A percentile compares a stretch with the other conserved stretches of the same genome.
phyloP scores from a whole-genome alignment of 495 filamentous ascomycete genomes.

The Hyphodiscus hymeniophilus region DNA sequence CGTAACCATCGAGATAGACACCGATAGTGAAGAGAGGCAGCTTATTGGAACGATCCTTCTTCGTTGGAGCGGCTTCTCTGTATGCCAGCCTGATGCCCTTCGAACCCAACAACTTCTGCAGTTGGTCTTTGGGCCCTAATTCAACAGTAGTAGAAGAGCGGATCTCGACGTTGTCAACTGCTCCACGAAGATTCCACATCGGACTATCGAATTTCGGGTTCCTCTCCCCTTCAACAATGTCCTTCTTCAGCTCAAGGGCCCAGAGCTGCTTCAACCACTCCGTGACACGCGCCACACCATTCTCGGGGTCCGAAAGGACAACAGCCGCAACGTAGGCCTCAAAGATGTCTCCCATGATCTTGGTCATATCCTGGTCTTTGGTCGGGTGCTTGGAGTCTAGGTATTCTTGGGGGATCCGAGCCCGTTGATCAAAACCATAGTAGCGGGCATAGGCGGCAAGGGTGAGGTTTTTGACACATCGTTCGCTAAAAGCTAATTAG shows the following conservation, averaged over 20 bases:
- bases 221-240: conserved; percentile 31
- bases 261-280: conserved; percentile 67
- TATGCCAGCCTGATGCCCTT: conserved; percentile 61
- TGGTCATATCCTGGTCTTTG: conserved; percentile 44
- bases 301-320: conserved; percentile 50
- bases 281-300: conserved; percentile 51
- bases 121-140: conserved; percentile 39
- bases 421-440: conserved; percentile 60
- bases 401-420: conserved; percentile 32
- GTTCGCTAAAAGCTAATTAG: too few relatives aligned
- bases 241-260: conserved; percentile 36
- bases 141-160: conserved; percentile 26
- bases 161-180: conserved; percentile 1
- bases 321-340: conserved; percentile 81
- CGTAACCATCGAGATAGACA: conserved; percentile 65
- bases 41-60: conserved; percentile 47
- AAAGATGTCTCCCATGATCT: conserved; percentile 76
- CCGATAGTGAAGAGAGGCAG: conserved; percentile 57
- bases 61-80: conserved; percentile 42
- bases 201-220: conserved; percentile 20
- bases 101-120: conserved; percentile 44
- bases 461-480: conserved; percentile 67
- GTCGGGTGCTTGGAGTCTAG: not conserved
- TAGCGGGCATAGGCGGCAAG: conserved; percentile 52
- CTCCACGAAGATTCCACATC: conserved; percentile 16